Evolutionary conservation across 1,284 basidiomycete species (phyloP).

Genomic region (Mycosarcoma maydis): DNA sequence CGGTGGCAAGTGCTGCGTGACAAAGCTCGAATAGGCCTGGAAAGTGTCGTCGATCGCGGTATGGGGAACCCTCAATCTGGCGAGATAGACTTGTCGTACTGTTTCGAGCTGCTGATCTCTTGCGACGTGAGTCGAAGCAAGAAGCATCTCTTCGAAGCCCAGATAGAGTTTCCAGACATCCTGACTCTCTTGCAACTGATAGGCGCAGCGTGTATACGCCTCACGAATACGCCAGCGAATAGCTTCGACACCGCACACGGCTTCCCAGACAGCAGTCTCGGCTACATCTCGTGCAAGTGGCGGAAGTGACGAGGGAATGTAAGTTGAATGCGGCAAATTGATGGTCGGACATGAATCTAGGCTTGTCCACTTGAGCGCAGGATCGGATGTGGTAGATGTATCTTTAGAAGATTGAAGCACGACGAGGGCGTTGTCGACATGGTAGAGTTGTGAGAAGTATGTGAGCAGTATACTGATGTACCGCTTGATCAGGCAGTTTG

Average conservation of each 20-base stretch:
- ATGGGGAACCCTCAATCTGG: constrained; percentile 52
- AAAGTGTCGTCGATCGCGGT: constrained; percentile 48
- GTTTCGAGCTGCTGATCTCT: constrained; percentile 35
- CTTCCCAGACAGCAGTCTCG: constrained; percentile 6
- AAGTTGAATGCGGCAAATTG: constrained; percentile 3
- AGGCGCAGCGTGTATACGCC: constrained; percentile 42
- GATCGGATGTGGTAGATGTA: constrained; percentile 8
- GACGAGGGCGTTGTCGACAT: constrained; percentile 2
- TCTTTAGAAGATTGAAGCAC: background rate
- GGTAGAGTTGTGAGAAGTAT: constrained; percentile 16
- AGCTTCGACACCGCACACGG: constrained; percentile 21
- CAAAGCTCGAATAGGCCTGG: constrained; percentile 55
- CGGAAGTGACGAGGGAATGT: constrained; percentile 24
- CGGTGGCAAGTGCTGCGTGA: constrained; percentile 47
- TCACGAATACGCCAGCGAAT: constrained; percentile 32
- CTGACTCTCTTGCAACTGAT: constrained; percentile 44
- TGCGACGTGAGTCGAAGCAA: constrained; percentile 11
- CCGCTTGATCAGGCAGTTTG: constrained; percentile 26
- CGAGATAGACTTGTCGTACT: constrained; percentile 50
- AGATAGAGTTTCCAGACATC: constrained; percentile 52
- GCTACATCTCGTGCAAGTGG: background rate
- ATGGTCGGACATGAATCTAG: constrained; percentile 35
- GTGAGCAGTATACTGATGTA: constrained; percentile 34
- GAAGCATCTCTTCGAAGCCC: constrained; percentile 44
- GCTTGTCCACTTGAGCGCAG: constrained; percentile 31